These are phyloP conservation scores for Porcisia hertigi DNA, from an alignment of 208 protist genomes.

Conservation along the genomic window DNA sequence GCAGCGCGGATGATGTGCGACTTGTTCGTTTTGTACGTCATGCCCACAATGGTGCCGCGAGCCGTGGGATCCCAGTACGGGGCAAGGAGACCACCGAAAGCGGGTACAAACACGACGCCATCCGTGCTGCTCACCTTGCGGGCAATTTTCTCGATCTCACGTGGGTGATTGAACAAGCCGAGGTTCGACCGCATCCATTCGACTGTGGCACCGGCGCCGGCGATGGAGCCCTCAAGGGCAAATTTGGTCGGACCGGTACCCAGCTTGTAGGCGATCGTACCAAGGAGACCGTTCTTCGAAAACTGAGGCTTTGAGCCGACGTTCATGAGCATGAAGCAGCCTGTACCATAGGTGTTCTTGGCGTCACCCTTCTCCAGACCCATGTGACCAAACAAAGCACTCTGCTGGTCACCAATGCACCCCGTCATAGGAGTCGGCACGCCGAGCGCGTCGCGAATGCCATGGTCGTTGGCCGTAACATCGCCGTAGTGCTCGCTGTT, in stretches of 20 bases:
- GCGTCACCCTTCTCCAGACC: slow-evolving; percentile 92
- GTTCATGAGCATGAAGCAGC: slow-evolving; percentile 98
- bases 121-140: slow-evolving; percentile 59
- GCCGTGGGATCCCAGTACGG: slow-evolving; percentile 97
- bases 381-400: slow-evolving; percentile 95
- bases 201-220: slow-evolving; percentile 89
- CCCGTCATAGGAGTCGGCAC: slow-evolving; percentile 67
- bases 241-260: slow-evolving; percentile 59
- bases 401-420: slow-evolving; percentile 98
- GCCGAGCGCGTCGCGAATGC: slow-evolving; percentile 34
- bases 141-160: slow-evolving; percentile 70
- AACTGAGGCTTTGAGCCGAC: slow-evolving; percentile 86
- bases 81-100: slow-evolving; percentile 97
- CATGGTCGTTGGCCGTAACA: slow-evolving; percentile 40
- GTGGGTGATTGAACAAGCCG: slow-evolving; percentile 63
- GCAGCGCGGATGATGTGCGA: slow-evolving; percentile 89
- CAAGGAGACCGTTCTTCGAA: slow-evolving; percentile 94
- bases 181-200: slow-evolving; percentile 96
- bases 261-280: slow-evolving; percentile 96
- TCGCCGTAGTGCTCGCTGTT: slow-evolving; percentile 71
- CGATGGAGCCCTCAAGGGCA: slow-evolving; percentile 93
- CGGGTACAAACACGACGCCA: slow-evolving; percentile 97
- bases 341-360: slow-evolving; percentile 98
- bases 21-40: slow-evolving; percentile 89
- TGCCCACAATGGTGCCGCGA: slow-evolving; percentile 91